Evolutionary conservation across 2,329 filamentous ascomycete genomes (phyloP), one percentile per base, ranked within the genome.

Genomic region (Conoideocrella luteorostrata): DNA sequence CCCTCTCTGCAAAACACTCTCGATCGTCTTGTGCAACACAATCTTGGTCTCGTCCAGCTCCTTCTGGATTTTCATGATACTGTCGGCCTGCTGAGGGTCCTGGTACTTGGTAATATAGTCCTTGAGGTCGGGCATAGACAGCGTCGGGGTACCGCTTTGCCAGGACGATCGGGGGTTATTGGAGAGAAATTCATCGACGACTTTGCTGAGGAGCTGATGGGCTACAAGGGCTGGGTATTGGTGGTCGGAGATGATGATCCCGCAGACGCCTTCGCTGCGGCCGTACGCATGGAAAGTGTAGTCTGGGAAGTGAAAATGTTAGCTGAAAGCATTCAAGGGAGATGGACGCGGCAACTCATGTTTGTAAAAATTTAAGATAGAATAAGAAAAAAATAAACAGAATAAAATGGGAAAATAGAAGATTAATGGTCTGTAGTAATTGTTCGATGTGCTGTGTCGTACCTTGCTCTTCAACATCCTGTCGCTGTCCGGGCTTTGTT

Each of bases 31-130:
- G 71, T 97, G 89, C 56, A 98, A 75, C 47, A 95, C 84, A 60
- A 95, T 90, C 78, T 96, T 97, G 48, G 91, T 97, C 75, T 96
- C 90, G 60, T 97, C 90, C 49, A 98, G 75, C 71, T 98, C 89
- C 69, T 88, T 86, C 67, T 97, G 91, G 57, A 98, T 96, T 75
- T 88, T 90, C 74, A 88, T 80, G 62, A 97, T 94, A 67, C 84
- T 91, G 69, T 95, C 89, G 53, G 88, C 90, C 68, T 94, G 78
- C 59, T 82, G 74, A 11, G 91, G 89, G 64, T 96, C 86, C 70
- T 95, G 87, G 69, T 89, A 95, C 58, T 75, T 75, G 57, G 59
- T 58, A 38, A 80, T 62, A 66, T 95, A 95, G 33, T 88, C 84
- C 63, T 87, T 83, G 44, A 97, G 75, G 61, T 84, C 77, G 34